Percentiles rank a stretch among this genome's conserved stretches.
These are phyloP conservation scores for Pichia scutulata DNA, from an alignment of 805 yeast genomes.

Conservation along the genomic window DNA sequence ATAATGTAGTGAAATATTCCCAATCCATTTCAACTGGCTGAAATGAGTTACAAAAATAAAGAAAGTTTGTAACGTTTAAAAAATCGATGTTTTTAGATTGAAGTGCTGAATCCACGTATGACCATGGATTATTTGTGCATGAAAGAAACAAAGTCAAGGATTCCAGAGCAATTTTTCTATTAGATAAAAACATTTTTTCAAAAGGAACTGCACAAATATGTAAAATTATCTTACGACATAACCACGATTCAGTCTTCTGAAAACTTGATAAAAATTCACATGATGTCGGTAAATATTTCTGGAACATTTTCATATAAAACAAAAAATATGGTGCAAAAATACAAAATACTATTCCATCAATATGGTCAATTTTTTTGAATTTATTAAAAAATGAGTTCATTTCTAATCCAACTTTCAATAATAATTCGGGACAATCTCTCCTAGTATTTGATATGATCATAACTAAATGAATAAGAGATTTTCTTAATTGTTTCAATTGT, in stretches of 20 bases:
- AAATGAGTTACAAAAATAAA: conserved; percentile 22
- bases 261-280: conserved; percentile 3
- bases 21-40: conserved; percentile 23
- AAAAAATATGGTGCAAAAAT: conserved; percentile 20
- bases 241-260: conserved; percentile 8
- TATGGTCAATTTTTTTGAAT: conserved; percentile 7
- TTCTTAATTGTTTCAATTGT: conserved; percentile 15
- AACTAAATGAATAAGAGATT: conserved; percentile 18
- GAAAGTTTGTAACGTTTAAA: conserved; percentile 17
- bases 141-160: conserved; percentile 17
- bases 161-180: conserved; percentile 15
- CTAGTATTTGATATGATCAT: conserved; percentile 21
- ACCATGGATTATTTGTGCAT: conserved; percentile 23
- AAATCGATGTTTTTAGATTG: conserved; percentile 8
- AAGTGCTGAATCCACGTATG: conserved; percentile 14
- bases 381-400: conserved; percentile 9
- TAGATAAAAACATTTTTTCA: conserved; percentile 10
- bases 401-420: conserved; percentile 15
- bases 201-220: conserved; percentile 16
- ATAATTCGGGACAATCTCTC: conserved; percentile 3
- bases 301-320: conserved; percentile 14
- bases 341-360: conserved; percentile 7
- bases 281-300: conserved; percentile 12
- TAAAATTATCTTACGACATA: conserved; percentile 11
- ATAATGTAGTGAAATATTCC: conserved; percentile 20